Evolutionary conservation across 306 rosid species (phyloP).

Genomic region (Arachis stenosperma): DNA sequence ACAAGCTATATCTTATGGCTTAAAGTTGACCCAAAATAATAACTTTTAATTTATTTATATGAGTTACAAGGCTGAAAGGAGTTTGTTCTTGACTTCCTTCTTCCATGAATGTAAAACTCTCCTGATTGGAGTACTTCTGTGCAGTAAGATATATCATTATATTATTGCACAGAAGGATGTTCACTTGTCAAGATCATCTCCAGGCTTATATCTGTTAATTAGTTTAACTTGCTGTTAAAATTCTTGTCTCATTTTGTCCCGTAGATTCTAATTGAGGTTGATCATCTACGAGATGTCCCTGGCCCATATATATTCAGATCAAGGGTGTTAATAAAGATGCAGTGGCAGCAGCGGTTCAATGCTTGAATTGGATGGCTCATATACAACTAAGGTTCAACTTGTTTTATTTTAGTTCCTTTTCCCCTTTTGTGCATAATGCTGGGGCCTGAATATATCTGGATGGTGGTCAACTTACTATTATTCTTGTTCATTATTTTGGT

Average conservation of each 20-base stretch:
- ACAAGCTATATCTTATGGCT: slow-evolving; percentile 38
- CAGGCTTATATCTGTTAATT: slow-evolving; percentile 26
- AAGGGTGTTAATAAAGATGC: slow-evolving; percentile 96
- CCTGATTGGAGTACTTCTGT: neutral
- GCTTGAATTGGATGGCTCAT: slow-evolving; percentile 85
- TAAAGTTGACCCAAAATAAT: slow-evolving; percentile 31
- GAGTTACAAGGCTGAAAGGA: slow-evolving; percentile 35
- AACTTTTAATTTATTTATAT: slow-evolving; percentile 28
- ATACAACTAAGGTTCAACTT: slow-evolving; percentile 81
- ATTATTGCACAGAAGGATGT: slow-evolving; percentile 5
- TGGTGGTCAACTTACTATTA: slow-evolving; percentile 37
- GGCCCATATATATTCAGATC: slow-evolving; percentile 87
- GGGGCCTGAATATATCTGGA: slow-evolving; percentile 24
- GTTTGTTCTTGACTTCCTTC: slow-evolving; percentile 7
- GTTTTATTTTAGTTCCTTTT: slow-evolving; percentile 22
- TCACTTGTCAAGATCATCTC: slow-evolving; percentile 8
- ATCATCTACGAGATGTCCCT: slow-evolving; percentile 89
- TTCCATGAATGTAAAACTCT: slow-evolving; percentile 1
- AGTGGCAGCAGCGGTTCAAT: slow-evolving; percentile 81
- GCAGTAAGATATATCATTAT: neutral
- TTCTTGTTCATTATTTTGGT: slow-evolving; percentile 30
- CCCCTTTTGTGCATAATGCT: slow-evolving; percentile 18
- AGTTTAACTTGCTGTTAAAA: slow-evolving; percentile 19
- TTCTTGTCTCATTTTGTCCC: neutral
- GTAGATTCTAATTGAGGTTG: slow-evolving; percentile 89